phyloP scores from a whole-genome alignment of 169 alveolate genomes.

The Plasmodium knowlesi region DNA sequence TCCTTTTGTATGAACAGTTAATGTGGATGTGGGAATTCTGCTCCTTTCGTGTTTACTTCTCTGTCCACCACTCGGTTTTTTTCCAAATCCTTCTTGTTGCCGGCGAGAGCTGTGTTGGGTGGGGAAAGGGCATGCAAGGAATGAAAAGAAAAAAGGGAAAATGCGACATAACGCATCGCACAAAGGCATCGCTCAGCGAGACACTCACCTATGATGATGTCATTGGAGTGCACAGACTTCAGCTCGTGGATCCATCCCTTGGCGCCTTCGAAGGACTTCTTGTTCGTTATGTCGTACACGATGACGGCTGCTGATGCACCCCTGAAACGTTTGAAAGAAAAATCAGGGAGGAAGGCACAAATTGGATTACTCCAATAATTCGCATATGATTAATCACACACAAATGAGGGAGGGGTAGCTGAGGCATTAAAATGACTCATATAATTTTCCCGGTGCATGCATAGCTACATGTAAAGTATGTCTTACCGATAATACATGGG shows the following conservation, averaged over 20 bases:
- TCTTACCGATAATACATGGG: conserved; percentile 90
- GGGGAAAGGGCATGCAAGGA: background rate
- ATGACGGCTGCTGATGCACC: conserved; percentile 94
- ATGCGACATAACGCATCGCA: background rate
- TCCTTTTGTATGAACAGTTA: conserved; percentile 20
- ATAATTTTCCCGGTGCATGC: background rate
- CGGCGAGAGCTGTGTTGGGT: conserved; percentile 87
- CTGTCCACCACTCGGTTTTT: conserved; percentile 85
- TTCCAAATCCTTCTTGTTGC: conserved; percentile 91
- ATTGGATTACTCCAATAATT: background rate
- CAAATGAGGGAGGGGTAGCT: background rate
- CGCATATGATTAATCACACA: background rate
- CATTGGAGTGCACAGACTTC: conserved; percentile 85
- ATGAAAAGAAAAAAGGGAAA: background rate
- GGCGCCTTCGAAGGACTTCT: conserved; percentile 90
- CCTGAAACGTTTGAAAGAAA: conserved; percentile 48
- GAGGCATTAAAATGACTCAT: background rate
- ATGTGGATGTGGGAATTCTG: background rate
- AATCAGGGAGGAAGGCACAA: background rate
- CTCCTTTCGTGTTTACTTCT: conserved; percentile 81
- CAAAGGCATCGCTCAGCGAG: background rate
- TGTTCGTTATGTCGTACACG: conserved; percentile 91
- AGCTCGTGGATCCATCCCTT: conserved; percentile 92
- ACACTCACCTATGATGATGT: conserved; percentile 80
- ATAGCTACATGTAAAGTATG: background rate